These are phyloP conservation scores for Hygrocybe coccinea DNA, from an alignment of 768 basidiomycete species.

Conservation along the genomic window DNA sequence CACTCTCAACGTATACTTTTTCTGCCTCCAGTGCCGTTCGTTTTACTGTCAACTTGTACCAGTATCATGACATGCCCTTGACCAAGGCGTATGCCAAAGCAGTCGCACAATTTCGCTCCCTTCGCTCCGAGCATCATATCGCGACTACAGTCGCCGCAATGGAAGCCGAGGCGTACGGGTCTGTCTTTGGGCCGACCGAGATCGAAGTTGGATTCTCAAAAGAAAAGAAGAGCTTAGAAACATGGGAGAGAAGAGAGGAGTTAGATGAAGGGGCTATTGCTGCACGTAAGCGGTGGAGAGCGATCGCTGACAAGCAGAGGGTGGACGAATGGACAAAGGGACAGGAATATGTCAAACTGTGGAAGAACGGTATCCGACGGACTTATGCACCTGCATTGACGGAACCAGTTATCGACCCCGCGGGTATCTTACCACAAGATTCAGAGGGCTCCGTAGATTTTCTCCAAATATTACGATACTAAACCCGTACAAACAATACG, in stretches of 20 bases:
- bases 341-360: slow-evolving; percentile 63
- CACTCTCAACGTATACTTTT: not conserved
- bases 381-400: slow-evolving; percentile 57
- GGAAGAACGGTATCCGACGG: slow-evolving; percentile 66
- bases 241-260: slow-evolving; percentile 53
- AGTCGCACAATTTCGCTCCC: slow-evolving; percentile 79
- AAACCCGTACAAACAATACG: not conserved
- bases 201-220: slow-evolving; percentile 56
- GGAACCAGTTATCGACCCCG: slow-evolving; percentile 27
- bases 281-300: slow-evolving; percentile 75
- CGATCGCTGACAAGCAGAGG: slow-evolving; percentile 46
- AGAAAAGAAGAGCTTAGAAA: slow-evolving; percentile 57
- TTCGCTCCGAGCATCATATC: slow-evolving; percentile 81
- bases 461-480: not conserved
- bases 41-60: slow-evolving; percentile 75
- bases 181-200: slow-evolving; percentile 54
- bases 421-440: slow-evolving; percentile 8
- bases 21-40: slow-evolving; percentile 56
- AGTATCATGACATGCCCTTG: slow-evolving; percentile 56
- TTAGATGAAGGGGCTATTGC: slow-evolving; percentile 56
- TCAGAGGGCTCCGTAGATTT: slow-evolving; percentile 6
- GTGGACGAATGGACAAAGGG: slow-evolving; percentile 64
- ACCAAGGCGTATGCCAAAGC: slow-evolving; percentile 77
- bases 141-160: slow-evolving; percentile 68
- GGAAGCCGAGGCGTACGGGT: slow-evolving; percentile 78